phyloP scores from a whole-genome alignment of 805 yeast genomes.

The Metschnikowia lachancei region DNA sequence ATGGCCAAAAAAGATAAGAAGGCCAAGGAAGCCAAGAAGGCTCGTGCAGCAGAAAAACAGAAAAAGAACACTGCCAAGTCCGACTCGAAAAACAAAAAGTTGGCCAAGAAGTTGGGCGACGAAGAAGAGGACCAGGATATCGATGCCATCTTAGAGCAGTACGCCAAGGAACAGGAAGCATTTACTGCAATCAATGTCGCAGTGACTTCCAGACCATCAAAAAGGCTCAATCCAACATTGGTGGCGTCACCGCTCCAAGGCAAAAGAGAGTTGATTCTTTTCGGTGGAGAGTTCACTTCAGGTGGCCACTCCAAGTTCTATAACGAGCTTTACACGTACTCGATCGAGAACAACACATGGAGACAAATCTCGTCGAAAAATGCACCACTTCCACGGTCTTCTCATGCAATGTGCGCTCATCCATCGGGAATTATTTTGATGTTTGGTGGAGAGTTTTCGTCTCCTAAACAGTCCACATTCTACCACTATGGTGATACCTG shows the following conservation, averaged over 20 bases:
- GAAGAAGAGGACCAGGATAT: conserved; percentile 85
- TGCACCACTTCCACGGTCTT: conserved; percentile 87
- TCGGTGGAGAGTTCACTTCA: conserved; percentile 81
- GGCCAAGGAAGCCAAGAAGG: conserved; percentile 88
- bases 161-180: conserved; percentile 74
- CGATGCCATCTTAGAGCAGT: conserved; percentile 75
- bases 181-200: conserved; percentile 70
- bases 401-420: conserved; percentile 91
- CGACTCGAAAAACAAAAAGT: conserved; percentile 69
- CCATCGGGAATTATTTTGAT: conserved; percentile 82
- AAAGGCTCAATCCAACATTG: conserved; percentile 71
- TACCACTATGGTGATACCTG: conserved; percentile 97
- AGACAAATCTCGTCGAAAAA: conserved; percentile 74
- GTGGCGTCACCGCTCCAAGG: conserved; percentile 73
- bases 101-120: conserved; percentile 70
- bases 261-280: conserved; percentile 71
- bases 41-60: conserved; percentile 77
- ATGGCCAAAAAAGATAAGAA: conserved; percentile 91
- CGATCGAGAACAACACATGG: conserved; percentile 81
- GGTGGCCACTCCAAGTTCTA: conserved; percentile 61
- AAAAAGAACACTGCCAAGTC: conserved; percentile 75
- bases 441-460: conserved; percentile 96
- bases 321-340: conserved; percentile 75
- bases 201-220: conserved; percentile 56
- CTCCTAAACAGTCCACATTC: conserved; percentile 92